Evolutionary conservation across 257 asterid genomes (phyloP).

Genomic region (Lavandula angustifolia): DNA sequence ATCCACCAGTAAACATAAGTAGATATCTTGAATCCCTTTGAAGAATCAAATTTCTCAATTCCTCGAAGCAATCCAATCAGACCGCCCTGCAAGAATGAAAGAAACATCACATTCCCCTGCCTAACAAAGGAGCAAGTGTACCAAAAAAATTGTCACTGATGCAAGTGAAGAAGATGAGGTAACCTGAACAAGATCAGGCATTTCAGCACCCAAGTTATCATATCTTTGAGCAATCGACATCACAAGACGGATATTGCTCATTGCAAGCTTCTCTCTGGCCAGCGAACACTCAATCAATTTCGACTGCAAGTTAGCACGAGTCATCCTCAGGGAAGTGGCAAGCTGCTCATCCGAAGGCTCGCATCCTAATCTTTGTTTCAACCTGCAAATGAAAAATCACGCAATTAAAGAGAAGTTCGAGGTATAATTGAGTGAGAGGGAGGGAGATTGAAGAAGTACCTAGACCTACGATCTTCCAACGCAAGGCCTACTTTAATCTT

Average conservation of each 20-base stretch:
- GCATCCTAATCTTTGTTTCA: slow-evolving; percentile 75
- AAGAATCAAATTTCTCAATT: slow-evolving; percentile 88
- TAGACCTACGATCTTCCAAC: slow-evolving; percentile 68
- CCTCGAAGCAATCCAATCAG: slow-evolving; percentile 90
- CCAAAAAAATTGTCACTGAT: neutral
- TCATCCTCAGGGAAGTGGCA: slow-evolving; percentile 69
- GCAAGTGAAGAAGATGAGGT: slow-evolving; percentile 20
- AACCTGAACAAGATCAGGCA: slow-evolving; percentile 96
- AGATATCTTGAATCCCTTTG: slow-evolving; percentile 93
- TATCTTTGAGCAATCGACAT: slow-evolving; percentile 95
- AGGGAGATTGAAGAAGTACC: slow-evolving; percentile 40
- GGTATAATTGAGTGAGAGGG: neutral
- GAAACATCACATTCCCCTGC: slow-evolving; percentile 6
- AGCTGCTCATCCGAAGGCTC: slow-evolving; percentile 95
- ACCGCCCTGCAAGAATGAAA: slow-evolving; percentile 67
- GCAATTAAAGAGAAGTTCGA: neutral
- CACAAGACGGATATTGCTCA: slow-evolving; percentile 96
- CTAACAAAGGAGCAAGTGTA: neutral
- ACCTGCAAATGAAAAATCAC: slow-evolving; percentile 44
- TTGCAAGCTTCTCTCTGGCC: slow-evolving; percentile 94
- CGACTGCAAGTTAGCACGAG: slow-evolving; percentile 60
- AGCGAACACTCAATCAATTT: slow-evolving; percentile 67
- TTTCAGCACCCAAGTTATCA: slow-evolving; percentile 90
- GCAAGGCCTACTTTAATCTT: slow-evolving; percentile 66
- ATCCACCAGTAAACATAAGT: slow-evolving; percentile 99